Evolutionary conservation across 169 alveolate species (phyloP).

Genomic region (Cyclospora cayetanensis): DNA sequence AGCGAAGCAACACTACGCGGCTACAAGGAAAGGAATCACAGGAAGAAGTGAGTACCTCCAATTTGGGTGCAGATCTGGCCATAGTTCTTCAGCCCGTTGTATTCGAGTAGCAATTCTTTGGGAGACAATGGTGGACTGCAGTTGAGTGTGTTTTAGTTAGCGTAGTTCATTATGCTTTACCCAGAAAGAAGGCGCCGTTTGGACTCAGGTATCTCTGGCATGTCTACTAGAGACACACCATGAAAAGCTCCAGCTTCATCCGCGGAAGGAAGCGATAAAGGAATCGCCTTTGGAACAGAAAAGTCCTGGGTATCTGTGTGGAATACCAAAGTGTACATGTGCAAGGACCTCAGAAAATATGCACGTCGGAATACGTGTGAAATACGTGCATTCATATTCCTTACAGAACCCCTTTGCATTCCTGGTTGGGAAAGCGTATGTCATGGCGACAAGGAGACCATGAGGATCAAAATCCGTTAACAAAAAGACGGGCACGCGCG

Average conservation of each 20-base stretch:
- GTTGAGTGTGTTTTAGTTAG: neutral
- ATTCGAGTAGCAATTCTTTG: neutral
- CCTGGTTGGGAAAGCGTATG: neutral
- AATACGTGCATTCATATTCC: neutral
- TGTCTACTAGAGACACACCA: neutral
- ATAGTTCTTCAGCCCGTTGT: neutral
- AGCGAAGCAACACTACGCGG: neutral
- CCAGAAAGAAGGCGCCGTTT: neutral
- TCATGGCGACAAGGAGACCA: conserved; percentile 4
- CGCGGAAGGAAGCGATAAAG: neutral
- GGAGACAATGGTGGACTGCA: neutral
- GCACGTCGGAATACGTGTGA: too few species aligned
- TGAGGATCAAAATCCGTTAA: neutral
- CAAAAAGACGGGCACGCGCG: neutral
- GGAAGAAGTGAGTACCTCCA: neutral
- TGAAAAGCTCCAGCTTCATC: neutral
- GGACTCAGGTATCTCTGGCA: neutral
- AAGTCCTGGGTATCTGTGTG: neutral
- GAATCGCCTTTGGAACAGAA: neutral
- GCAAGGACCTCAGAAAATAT: too few species aligned
- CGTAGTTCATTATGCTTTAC: neutral
- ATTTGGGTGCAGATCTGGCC: neutral
- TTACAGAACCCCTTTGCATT: neutral
- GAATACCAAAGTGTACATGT: too few species aligned
- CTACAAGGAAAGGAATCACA: neutral